Base-by-base conservation (phyloP, 106 monocot species). In the Gastrodia elata region DNA sequence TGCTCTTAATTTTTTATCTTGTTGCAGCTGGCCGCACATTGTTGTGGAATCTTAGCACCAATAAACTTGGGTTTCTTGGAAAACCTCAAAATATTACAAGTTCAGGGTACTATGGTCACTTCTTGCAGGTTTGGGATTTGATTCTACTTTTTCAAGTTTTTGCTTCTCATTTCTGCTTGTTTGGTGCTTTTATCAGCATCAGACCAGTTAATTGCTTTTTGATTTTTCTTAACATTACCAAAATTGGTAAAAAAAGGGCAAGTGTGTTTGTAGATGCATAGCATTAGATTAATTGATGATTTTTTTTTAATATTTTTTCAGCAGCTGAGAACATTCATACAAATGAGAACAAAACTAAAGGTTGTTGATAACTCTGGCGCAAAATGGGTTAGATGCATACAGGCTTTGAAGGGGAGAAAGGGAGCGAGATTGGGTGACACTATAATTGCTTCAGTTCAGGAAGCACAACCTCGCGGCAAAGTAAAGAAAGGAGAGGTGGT, bases 361-460 rank as follows among this genome's bases (percentile, higher is more conserved):
- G 94, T 94, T 39, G 89, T 89, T 34, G 94, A 94, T 61, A 94
- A 94, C 73, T 94, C 91, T 38, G 94, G 94, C 2, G 91, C 94
- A 13, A 94, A 94, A 64, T 74, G 80, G 14, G 91, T 94, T 32
- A 94, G 91, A 89, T 94, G 94, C 87, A 94, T 94, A 35, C 91
- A 94, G 79, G 75, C 89, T 34, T 44, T 94, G 76, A 89, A 89
- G 76, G 88, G 91, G 37, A 87, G 74, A 46, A 87, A 73, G 77
- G 91, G 94, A 7, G 94, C 89, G 7, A 79, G 83, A 75, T 59
- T 91, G 10, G 91, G 91, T 8, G 94, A 94, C 79, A 89, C 78
- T 8, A 87, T 91, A 56, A 85, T 94, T 64, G 91, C 84, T 10
- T 94, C 91, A 1, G 94, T 91, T 7, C 91, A 94, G 72, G 91